Evolutionary conservation across 768 basidiomycete genomes (phyloP).

Genomic region (Mycena crocata): DNA sequence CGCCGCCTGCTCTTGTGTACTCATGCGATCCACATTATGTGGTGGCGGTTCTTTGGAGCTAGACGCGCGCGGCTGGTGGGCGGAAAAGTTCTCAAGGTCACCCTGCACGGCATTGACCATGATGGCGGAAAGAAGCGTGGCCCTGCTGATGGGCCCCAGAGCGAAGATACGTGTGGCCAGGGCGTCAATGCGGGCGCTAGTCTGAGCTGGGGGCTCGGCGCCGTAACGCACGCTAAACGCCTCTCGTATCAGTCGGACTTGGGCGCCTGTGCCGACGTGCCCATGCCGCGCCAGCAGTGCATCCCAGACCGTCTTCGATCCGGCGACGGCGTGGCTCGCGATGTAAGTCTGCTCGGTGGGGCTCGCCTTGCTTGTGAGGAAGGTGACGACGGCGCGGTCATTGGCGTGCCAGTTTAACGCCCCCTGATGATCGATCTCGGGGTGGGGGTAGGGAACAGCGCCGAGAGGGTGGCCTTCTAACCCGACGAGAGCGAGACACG

Average conservation of each 20-base stretch:
- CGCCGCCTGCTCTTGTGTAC: conserved; percentile 9
- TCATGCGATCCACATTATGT: neutral
- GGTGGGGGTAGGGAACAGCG: conserved; percentile 8
- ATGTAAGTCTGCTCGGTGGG: conserved; percentile 22
- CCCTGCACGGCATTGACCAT: conserved; percentile 30
- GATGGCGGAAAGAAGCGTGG: conserved; percentile 15
- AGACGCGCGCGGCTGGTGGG: neutral
- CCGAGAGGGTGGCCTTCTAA: conserved; percentile 12
- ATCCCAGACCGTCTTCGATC: conserved; percentile 22
- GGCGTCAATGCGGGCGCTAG: conserved; percentile 25
- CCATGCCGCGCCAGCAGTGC: conserved; percentile 19
- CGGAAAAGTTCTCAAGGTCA: conserved; percentile 2
- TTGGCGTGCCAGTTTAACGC: conserved; percentile 19
- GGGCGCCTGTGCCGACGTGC: conserved; percentile 10
- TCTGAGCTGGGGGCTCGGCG: conserved; percentile 8
- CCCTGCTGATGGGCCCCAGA: conserved; percentile 21
- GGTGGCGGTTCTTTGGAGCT: neutral
- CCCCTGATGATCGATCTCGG: conserved; percentile 4
- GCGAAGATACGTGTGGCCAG: conserved; percentile 17
- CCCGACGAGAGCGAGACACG: conserved; percentile 21
- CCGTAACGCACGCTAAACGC: conserved; percentile 24
- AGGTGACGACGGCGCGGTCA: conserved; percentile 24
- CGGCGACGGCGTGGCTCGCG: neutral
- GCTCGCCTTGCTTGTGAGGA: conserved; percentile 19
- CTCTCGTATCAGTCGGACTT: conserved; percentile 23